A percentile compares a stretch with the other conserved stretches of the same genome.
Conservation (phyloP, 2,329 filamentous ascomycete genomes). For the Fusarium abutilonis region DNA sequence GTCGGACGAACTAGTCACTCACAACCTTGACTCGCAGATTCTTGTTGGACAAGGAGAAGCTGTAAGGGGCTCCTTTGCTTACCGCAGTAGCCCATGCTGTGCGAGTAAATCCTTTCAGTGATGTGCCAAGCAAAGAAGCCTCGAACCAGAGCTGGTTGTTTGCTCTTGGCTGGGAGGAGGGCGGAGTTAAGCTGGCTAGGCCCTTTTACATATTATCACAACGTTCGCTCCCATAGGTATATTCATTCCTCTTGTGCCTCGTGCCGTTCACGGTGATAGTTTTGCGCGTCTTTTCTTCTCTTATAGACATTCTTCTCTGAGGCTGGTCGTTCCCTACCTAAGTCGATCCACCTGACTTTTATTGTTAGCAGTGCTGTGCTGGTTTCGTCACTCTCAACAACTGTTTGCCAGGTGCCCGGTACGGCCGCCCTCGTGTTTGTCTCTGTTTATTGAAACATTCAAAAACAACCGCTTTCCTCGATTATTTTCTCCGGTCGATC, state of each 20-base stretch:
- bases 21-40: constrained; percentile 9
- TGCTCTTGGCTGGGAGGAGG: constrained; percentile 8
- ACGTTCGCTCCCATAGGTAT: constrained; percentile 32
- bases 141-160: constrained; percentile 1
- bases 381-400: constrained; percentile 17
- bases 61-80: constrained; percentile 25
- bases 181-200: constrained; percentile 2
- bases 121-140: constrained; percentile 6
- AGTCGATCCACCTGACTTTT: constrained; percentile 4
- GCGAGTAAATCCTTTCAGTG: constrained; percentile 12
- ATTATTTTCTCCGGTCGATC: constrained; percentile 31
- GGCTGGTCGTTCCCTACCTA: constrained; percentile 28
- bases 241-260: constrained; percentile 33
- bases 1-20: constrained; percentile 21
- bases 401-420: constrained; percentile 7
- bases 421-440: constrained; percentile 20
- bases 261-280: constrained; percentile 28
- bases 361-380: constrained; percentile 2
- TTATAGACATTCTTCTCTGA: constrained; percentile 30
- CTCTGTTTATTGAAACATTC: constrained; percentile 34
- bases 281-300: constrained; percentile 13
- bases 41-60: constrained; percentile 15
- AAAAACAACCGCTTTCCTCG: constrained; percentile 26
- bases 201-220: constrained; percentile 42
- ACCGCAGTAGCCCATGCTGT: background rate